phyloP scores from a whole-genome alignment of 495 filamentous ascomycete species.

The Diplogelasinospora grovesii region DNA sequence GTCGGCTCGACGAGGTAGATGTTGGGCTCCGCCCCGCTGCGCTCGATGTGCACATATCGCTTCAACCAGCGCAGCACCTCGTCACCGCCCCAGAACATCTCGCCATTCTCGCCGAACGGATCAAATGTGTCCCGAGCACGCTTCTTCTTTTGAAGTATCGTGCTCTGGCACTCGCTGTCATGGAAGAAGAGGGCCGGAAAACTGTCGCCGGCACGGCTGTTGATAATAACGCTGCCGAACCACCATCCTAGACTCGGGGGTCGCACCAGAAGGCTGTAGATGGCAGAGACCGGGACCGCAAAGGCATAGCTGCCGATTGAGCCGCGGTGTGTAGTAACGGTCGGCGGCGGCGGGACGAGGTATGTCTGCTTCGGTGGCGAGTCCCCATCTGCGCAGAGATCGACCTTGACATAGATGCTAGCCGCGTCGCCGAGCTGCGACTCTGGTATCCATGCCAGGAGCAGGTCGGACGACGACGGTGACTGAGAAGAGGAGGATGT shows the following conservation, averaged over 20 bases:
- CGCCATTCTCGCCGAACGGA: constrained; percentile 76
- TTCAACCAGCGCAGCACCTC: constrained; percentile 90
- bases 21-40: constrained; percentile 75
- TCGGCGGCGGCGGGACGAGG: constrained; percentile 87
- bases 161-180: constrained; percentile 91
- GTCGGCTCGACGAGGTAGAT: constrained; percentile 87
- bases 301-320: constrained; percentile 84
- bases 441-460: constrained; percentile 93
- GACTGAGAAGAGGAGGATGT: constrained; percentile 46
- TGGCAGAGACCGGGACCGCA: constrained; percentile 79
- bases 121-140: constrained; percentile 77
- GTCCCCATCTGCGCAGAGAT: constrained; percentile 71
- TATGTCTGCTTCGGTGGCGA: constrained; percentile 79
- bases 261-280: constrained; percentile 83
- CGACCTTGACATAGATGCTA: constrained; percentile 89
- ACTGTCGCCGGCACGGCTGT: constrained; percentile 78
- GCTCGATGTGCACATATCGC: constrained; percentile 73
- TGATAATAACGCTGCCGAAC: constrained; percentile 93
- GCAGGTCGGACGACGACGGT: constrained; percentile 56
- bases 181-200: constrained; percentile 98
- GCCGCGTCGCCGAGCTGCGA: constrained; percentile 79
- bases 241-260: constrained; percentile 96
- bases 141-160: constrained; percentile 88
- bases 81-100: constrained; percentile 95
- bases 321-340: constrained; percentile 61